Evolutionary conservation across 2,329 filamentous ascomycete genomes (phyloP).

Genomic region (Hypocrella siamensis): DNA sequence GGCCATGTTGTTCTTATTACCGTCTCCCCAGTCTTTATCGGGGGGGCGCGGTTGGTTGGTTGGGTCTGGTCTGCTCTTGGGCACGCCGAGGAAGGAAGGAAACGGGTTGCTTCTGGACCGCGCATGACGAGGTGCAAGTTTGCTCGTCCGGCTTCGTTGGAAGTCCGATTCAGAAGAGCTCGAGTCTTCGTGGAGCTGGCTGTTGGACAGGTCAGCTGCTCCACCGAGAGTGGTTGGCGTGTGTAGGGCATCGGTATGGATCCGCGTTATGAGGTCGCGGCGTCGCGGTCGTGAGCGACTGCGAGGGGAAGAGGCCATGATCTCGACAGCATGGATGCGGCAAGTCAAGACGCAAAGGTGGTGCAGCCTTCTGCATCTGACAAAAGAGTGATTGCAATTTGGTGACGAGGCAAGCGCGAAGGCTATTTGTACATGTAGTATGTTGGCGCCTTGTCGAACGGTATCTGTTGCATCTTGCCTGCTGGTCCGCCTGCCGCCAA

Average conservation of each 20-base stretch:
- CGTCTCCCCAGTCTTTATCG: conserved; percentile 14
- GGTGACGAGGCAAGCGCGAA: neutral
- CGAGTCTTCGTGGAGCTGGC: conserved; percentile 18
- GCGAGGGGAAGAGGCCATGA: conserved; percentile 16
- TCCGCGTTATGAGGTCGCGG: conserved; percentile 18
- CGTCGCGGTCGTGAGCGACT: conserved; percentile 12
- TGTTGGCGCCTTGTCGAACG: too few relatives aligned
- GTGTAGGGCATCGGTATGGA: conserved; percentile 19
- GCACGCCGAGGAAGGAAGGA: conserved; percentile 49
- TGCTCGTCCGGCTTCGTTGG: conserved; percentile 11
- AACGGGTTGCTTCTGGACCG: conserved; percentile 71
- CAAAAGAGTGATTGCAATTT: neutral
- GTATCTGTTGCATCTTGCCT: conserved; percentile 3
- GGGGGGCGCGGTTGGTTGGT: conserved; percentile 15
- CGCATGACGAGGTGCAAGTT: conserved; percentile 10
- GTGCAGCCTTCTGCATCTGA: too few relatives aligned
- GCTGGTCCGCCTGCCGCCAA: too few relatives aligned
- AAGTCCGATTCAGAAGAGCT: conserved; percentile 29
- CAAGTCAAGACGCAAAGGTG: neutral
- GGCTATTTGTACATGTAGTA: too few relatives aligned
- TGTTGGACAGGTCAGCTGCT: conserved; percentile 13
- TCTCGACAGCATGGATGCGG: conserved; percentile 1
- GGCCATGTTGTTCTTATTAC: conserved; percentile 10
- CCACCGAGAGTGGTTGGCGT: conserved; percentile 14
- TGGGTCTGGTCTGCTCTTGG: conserved; percentile 36